A percentile compares a stretch with the other conserved stretches of the same genome.
Conservation (phyloP, 441 rosid species). For the Adansonia rubrostipa region DNA sequence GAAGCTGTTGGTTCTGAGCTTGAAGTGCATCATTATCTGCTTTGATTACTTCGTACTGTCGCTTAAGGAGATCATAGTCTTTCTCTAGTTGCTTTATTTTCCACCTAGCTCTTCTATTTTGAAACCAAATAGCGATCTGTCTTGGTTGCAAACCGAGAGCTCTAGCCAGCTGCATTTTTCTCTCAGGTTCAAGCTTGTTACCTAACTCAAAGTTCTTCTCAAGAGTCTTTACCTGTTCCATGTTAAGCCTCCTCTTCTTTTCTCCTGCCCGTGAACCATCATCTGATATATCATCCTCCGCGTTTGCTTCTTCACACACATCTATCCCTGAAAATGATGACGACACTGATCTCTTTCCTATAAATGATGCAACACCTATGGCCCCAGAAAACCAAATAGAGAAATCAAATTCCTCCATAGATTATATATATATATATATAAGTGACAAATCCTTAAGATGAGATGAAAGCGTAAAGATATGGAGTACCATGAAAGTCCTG, state of each 20-base stretch:
- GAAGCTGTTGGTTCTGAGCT: slow-evolving; percentile 75
- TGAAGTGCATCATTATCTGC: slow-evolving; percentile 75
- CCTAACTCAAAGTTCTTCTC: slow-evolving; percentile 93
- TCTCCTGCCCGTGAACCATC: slow-evolving; percentile 94
- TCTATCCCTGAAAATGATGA: slow-evolving; percentile 57
- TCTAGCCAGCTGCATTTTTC: slow-evolving; percentile 90
- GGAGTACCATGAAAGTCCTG: slow-evolving; percentile 78
- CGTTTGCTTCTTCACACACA: slow-evolving; percentile 51
- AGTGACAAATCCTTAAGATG: slow-evolving; percentile 20
- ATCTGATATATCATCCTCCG: slow-evolving; percentile 83
- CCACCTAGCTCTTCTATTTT: slow-evolving; percentile 94
- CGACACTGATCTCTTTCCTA: slow-evolving; percentile 69
- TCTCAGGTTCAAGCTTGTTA: slow-evolving; percentile 95
- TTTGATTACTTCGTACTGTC: slow-evolving; percentile 76
- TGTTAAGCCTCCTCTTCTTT: slow-evolving; percentile 86
- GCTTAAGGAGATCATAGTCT: slow-evolving; percentile 83
- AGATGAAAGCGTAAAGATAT: slow-evolving; percentile 13
- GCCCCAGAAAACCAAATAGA: not conserved
- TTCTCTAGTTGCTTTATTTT: slow-evolving; percentile 95
- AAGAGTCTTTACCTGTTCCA: slow-evolving; percentile 94
- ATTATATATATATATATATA: not conserved
- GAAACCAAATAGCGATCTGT: slow-evolving; percentile 97
- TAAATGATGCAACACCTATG: slow-evolving; percentile 69
- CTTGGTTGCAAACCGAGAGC: slow-evolving; percentile 91
- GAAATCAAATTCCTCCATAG: not conserved